Conservation (phyloP, 257 asterid genomes). For the Mitragyna speciosa region DNA sequence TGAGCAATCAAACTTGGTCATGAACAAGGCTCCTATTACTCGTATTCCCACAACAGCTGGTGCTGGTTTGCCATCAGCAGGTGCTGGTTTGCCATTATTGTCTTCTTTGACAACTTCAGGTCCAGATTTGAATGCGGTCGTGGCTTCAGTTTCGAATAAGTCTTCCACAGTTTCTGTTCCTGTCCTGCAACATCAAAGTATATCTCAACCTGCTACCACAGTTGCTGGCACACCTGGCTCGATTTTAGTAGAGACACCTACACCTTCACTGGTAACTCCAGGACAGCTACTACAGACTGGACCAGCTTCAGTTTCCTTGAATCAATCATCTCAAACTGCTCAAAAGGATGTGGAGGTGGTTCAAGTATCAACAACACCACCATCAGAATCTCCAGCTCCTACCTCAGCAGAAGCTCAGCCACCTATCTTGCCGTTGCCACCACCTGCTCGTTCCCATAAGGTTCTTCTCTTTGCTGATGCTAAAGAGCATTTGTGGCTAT, state of each 20-base stretch:
- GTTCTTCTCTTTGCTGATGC: conserved; percentile 27
- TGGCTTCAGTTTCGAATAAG: conserved; percentile 43
- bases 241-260: conserved; percentile 44
- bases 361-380: conserved; percentile 53
- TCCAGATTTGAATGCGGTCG: conserved; percentile 41
- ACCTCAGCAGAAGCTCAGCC: conserved; percentile 71
- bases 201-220: conserved; percentile 43
- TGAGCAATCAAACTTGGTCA: conserved; percentile 42
- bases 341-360: conserved; percentile 93
- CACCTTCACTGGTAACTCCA: conserved; percentile 75
- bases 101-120: conserved; percentile 40
- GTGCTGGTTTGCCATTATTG: conserved; percentile 43
- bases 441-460: conserved; percentile 59
- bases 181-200: conserved; percentile 38
- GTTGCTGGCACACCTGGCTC: conserved; percentile 46
- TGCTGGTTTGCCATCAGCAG: conserved; percentile 45
- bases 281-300: conserved; percentile 79
- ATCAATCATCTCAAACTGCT: conserved; percentile 49
- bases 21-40: conserved; percentile 53
- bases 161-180: conserved; percentile 40
- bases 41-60: conserved; percentile 36
- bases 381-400: conserved; percentile 50
- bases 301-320: conserved; percentile 45
- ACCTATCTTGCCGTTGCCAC: conserved; percentile 82
- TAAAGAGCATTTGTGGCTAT: neutral